phyloP scores from a whole-genome alignment of 2,329 filamentous ascomycete species.

The Stagonosporopsis rhizophila region DNA sequence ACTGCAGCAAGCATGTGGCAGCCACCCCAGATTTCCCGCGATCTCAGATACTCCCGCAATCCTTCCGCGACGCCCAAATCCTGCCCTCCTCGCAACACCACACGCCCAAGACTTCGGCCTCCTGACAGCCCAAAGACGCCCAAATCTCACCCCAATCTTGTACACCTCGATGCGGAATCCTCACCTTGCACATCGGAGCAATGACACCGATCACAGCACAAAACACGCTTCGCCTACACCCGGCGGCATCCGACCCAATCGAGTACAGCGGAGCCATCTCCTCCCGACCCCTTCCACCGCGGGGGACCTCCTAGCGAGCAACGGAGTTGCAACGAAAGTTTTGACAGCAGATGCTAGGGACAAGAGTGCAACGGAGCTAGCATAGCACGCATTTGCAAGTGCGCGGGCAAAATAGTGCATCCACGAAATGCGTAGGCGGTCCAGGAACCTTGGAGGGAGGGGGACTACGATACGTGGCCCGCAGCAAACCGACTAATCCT shows the following conservation, averaged over 20 bases:
- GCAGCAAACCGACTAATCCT: neutral
- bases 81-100: constrained; percentile 3
- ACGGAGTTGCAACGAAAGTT: neutral
- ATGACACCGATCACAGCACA: neutral
- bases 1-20: constrained; percentile 3
- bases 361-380: constrained; percentile 7
- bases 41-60: constrained; percentile 15
- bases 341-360: constrained; percentile 9
- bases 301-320: neutral
- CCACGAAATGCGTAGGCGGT: neutral
- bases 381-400: neutral
- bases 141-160: neutral
- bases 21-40: constrained; percentile 4
- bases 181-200: neutral
- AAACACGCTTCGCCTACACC: neutral
- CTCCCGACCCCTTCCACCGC: neutral
- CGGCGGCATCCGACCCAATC: constrained; percentile 7
- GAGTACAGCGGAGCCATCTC: neutral
- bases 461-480: neutral
- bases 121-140: neutral
- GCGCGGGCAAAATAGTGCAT: too few relatives aligned
- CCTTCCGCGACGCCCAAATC: constrained; percentile 15
- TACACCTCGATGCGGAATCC: neutral
- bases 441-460: neutral
- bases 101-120: neutral